Percentiles rank a stretch among this genome's conserved stretches.
These are phyloP conservation scores for Halophytophthora batemanensis DNA, from an alignment of 352 stramenopile genomes.

Conservation along the genomic window DNA sequence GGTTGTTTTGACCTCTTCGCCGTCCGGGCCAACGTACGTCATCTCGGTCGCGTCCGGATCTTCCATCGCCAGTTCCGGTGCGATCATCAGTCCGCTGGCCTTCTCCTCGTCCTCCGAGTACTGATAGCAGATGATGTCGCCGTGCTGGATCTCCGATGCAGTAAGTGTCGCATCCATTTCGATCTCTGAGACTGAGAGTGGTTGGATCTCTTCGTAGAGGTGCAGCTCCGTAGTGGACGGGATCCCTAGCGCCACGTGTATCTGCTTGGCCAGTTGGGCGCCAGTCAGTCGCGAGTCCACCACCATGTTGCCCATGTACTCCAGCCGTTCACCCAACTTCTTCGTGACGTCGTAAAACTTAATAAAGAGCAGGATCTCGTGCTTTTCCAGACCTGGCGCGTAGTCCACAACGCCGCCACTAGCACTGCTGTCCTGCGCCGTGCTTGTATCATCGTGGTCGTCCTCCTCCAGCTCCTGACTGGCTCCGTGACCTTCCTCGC, in stretches of 20 bases:
- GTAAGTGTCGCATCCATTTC: constrained; percentile 43
- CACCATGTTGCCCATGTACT: constrained; percentile 79
- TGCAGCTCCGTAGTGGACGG: constrained; percentile 44
- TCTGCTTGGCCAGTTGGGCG: constrained; percentile 35
- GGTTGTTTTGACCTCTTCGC: constrained; percentile 22
- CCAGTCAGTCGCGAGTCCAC: constrained; percentile 65
- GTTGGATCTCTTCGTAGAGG: constrained; percentile 81
- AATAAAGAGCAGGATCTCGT: constrained; percentile 80
- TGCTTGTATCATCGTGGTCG: constrained; percentile 9
- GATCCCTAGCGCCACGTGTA: constrained; percentile 58
- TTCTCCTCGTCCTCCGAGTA: constrained; percentile 36
- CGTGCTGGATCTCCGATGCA: constrained; percentile 67
- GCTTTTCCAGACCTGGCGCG: constrained; percentile 14
- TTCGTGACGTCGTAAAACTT: constrained; percentile 79
- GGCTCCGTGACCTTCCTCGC: constrained; percentile 17
- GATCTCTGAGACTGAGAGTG: constrained; percentile 52
- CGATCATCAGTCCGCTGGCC: constrained; percentile 15
- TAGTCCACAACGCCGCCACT: constrained; percentile 8
- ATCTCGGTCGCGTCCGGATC: constrained; percentile 21
- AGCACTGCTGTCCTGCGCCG: constrained; percentile 8
- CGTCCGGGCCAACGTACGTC: constrained; percentile 24
- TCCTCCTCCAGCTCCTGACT: constrained; percentile 2
- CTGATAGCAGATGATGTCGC: constrained; percentile 86
- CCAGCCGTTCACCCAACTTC: constrained; percentile 57
- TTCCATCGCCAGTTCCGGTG: constrained; percentile 17